Evolutionary conservation across 2,329 filamentous ascomycete genomes (phyloP).

Genomic region (Colletotrichum sp.): DNA sequence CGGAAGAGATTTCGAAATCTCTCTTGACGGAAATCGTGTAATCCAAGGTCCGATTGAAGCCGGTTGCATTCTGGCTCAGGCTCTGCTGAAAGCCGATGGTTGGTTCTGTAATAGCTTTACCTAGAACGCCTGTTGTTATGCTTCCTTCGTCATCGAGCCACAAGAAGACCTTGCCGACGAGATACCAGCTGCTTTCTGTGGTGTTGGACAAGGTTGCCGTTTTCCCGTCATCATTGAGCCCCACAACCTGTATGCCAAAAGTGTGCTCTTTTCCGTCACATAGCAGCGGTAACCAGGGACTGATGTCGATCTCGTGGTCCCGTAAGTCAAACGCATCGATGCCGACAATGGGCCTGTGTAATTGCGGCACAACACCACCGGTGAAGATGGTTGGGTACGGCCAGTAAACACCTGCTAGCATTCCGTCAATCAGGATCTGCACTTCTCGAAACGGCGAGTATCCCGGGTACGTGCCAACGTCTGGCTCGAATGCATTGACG

Average conservation of each 20-base stretch:
- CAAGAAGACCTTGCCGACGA: conserved; percentile 80
- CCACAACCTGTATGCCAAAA: conserved; percentile 73
- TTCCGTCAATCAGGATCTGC: conserved; percentile 75
- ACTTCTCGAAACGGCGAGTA: conserved; percentile 82
- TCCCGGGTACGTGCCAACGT: conserved; percentile 64
- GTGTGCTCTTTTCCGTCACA: conserved; percentile 69
- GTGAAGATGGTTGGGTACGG: conserved; percentile 85
- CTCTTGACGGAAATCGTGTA: conserved; percentile 65
- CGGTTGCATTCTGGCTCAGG: conserved; percentile 51
- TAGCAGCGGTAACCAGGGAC: conserved; percentile 74
- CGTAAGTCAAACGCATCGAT: conserved; percentile 79
- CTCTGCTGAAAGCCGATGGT: conserved; percentile 54
- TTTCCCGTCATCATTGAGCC: conserved; percentile 57
- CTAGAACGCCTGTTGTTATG: conserved; percentile 55
- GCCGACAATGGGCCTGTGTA: conserved; percentile 81
- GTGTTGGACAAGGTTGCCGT: conserved; percentile 53
- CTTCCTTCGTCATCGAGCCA: conserved; percentile 64
- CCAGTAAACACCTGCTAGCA: conserved; percentile 77
- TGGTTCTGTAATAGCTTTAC: conserved; percentile 40
- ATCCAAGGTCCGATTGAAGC: conserved; percentile 62
- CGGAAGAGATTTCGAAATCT: conserved; percentile 56
- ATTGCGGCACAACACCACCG: conserved; percentile 76
- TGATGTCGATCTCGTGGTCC: conserved; percentile 84
- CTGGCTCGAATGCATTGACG: conserved; percentile 60
- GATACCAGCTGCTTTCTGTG: conserved; percentile 72